These are phyloP conservation scores for Pyricularia pennisetigena DNA, from an alignment of 2,329 filamentous ascomycete species.

Conservation along the genomic window DNA sequence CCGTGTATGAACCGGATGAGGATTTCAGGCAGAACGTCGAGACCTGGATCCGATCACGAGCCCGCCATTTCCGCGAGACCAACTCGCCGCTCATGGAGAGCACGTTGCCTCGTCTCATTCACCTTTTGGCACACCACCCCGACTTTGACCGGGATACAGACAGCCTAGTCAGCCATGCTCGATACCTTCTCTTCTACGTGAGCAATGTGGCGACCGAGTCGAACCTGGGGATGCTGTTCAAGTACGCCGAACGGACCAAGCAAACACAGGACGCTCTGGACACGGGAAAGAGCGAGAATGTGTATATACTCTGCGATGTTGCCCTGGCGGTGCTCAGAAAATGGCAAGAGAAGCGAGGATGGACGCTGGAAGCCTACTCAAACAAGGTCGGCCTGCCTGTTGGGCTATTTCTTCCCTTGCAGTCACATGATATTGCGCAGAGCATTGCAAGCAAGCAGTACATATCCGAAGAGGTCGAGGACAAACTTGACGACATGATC, in stretches of 20 bases:
- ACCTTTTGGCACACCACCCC: slow-evolving; percentile 84
- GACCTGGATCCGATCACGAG: slow-evolving; percentile 82
- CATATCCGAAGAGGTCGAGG: slow-evolving; percentile 66
- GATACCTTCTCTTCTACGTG: slow-evolving; percentile 86
- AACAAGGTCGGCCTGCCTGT: slow-evolving; percentile 72
- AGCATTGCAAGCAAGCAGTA: slow-evolving; percentile 81
- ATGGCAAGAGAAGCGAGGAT: slow-evolving; percentile 79
- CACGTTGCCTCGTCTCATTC: slow-evolving; percentile 72
- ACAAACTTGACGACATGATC: slow-evolving; percentile 61
- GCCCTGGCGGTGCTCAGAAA: slow-evolving; percentile 72
- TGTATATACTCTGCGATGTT: slow-evolving; percentile 84
- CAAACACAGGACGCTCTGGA: slow-evolving; percentile 74
- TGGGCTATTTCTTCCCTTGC: slow-evolving; percentile 66
- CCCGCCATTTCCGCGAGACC: slow-evolving; percentile 50
- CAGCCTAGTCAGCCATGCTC: slow-evolving; percentile 71
- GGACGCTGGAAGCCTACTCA: slow-evolving; percentile 76
- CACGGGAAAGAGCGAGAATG: slow-evolving; percentile 52
- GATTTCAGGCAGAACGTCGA: slow-evolving; percentile 65
- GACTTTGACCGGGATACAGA: slow-evolving; percentile 63
- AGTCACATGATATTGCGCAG: slow-evolving; percentile 69
- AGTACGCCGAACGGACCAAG: slow-evolving; percentile 88
- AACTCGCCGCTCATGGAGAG: slow-evolving; percentile 65
- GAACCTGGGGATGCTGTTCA: slow-evolving; percentile 82
- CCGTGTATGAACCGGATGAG: slow-evolving; percentile 76
- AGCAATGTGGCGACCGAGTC: slow-evolving; percentile 72